Evolutionary conservation across 1,284 basidiomycete species (phyloP).

Genomic region (Ustilago xerochloae): DNA sequence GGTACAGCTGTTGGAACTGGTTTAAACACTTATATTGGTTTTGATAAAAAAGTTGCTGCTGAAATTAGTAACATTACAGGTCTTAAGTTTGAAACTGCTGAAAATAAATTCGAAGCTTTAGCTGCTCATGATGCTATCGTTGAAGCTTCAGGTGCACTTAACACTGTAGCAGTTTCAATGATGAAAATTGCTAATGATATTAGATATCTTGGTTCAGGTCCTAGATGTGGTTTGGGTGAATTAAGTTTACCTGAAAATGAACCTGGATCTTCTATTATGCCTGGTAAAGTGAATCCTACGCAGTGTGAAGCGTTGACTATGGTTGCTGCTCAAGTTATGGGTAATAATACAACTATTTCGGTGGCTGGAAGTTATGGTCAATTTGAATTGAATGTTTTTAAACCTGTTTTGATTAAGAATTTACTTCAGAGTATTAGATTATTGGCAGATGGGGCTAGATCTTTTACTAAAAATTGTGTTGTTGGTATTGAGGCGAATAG

Average conservation of each 20-base stretch:
- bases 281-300: constrained; percentile 99
- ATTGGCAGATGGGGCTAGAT: constrained; percentile 81
- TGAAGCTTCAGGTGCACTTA: constrained; percentile 95
- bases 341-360: constrained; percentile 93
- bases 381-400: constrained; percentile 99
- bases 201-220: constrained; percentile 95
- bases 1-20: constrained; percentile 98
- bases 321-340: constrained; percentile 98
- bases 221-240: constrained; percentile 96
- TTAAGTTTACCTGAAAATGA: constrained; percentile 96
- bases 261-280: constrained; percentile 99
- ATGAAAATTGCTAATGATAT: constrained; percentile 99
- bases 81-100: constrained; percentile 90
- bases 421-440: constrained; percentile 94
- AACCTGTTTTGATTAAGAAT: constrained; percentile 98
- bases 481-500: constrained; percentile 96
- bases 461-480: constrained; percentile 96
- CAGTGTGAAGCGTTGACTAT: constrained; percentile 98
- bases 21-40: constrained; percentile 95
- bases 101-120: constrained; percentile 99
- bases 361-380: constrained; percentile 94
- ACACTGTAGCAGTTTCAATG: constrained; percentile 90
- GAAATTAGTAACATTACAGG: constrained; percentile 94
- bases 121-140: constrained; percentile 97
- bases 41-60: constrained; percentile 91